Evolutionary conservation across 108 stramenopile species (phyloP).

Genomic region (Cyclotella atomus): DNA sequence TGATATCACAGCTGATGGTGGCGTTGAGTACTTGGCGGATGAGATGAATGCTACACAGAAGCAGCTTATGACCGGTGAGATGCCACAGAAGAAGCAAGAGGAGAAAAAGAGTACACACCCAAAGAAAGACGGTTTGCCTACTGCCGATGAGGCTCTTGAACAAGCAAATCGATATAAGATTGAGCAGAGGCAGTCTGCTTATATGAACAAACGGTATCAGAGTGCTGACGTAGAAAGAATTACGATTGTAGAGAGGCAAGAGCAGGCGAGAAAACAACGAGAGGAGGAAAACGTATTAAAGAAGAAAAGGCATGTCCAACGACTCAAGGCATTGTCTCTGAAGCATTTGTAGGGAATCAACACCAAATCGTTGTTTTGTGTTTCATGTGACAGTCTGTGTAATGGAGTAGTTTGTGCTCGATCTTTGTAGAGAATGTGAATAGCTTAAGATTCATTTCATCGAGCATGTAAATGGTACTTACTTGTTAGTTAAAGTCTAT

Average conservation of each 20-base stretch:
- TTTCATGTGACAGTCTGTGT: background rate
- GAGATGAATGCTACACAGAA: background rate
- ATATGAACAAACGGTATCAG: background rate
- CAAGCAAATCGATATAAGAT: background rate
- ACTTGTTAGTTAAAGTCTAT: no score
- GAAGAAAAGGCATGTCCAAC: background rate
- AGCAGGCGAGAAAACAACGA: background rate
- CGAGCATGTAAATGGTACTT: no score
- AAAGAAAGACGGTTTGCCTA: background rate
- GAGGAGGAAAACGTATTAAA: background rate
- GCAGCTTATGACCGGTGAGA: background rate
- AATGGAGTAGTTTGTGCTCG: background rate
- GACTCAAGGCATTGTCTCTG: background rate
- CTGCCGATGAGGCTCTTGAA: background rate
- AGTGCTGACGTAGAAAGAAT: background rate
- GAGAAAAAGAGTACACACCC: background rate
- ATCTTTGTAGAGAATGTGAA: no score
- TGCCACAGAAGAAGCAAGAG: background rate
- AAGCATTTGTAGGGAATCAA: conserved; percentile 15
- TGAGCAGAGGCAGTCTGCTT: background rate
- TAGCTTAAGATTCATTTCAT: no score
- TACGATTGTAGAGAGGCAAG: conserved; percentile 6
- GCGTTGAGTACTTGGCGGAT: background rate
- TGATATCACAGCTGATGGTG: conserved; percentile 9
- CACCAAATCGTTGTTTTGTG: no score